Conservation (phyloP, 139 green algal species). For the Asterochloris erici region DNA sequence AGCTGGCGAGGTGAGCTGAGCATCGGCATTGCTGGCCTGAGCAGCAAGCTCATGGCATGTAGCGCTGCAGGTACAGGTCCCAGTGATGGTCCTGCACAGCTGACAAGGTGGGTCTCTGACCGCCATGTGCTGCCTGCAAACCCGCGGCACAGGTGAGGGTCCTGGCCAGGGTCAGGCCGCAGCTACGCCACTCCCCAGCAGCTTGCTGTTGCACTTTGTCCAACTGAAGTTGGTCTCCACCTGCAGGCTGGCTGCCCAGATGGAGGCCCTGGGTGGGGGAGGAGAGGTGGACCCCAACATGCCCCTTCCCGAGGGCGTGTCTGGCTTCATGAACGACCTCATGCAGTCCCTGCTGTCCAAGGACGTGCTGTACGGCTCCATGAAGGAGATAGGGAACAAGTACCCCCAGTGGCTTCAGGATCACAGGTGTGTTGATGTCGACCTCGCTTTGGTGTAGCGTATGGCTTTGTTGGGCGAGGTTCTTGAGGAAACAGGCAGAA, state of each 20-base stretch:
- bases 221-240: background rate
- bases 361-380: constrained; percentile 81
- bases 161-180: background rate
- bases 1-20: background rate
- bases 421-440: constrained; percentile 19
- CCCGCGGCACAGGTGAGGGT: background rate
- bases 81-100: too few species aligned
- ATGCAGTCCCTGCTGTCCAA: constrained; percentile 87
- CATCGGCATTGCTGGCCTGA: too few species aligned
- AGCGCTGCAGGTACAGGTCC: background rate
- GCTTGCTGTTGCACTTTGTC: background rate
- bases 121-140: background rate
- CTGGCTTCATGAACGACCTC: constrained; percentile 65
- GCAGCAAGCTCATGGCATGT: background rate
- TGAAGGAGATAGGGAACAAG: constrained; percentile 78
- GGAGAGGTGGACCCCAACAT: background rate
- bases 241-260: background rate
- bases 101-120: background rate
- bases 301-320: background rate
- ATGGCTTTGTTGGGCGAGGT: too few species aligned
- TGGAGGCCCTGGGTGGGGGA: background rate
- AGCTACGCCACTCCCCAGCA: background rate
- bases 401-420: constrained; percentile 79
- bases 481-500: too few species aligned
- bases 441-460: background rate